Percentiles rank a stretch among this genome's conserved stretches.
Evolutionary conservation across 371 early-diverging fungal species (phyloP).

Genomic region (Lichtheimia ramosa): DNA sequence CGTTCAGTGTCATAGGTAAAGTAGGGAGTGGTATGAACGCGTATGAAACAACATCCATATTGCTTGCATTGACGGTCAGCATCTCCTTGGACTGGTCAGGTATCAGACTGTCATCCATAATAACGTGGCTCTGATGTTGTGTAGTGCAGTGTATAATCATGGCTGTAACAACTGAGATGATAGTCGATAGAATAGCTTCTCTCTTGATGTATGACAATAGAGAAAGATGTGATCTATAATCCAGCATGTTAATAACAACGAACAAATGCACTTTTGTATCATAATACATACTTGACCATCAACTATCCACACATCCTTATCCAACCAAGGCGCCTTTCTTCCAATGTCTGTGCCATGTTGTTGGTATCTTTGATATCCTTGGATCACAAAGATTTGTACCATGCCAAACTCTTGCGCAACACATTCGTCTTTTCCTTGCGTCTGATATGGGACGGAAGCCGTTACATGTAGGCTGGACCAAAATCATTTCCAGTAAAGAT

Average conservation of each 20-base stretch:
- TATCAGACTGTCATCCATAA: background rate
- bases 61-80: conserved; percentile 10
- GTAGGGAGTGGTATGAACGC: too few relatives aligned
- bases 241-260: background rate
- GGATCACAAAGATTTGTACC: conserved; percentile 11
- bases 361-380: conserved; percentile 12
- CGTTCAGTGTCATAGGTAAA: too few relatives aligned
- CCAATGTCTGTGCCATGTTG: conserved; percentile 6
- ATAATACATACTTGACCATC: conserved; percentile 54
- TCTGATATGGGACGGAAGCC: conserved; percentile 7
- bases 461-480: too few relatives aligned
- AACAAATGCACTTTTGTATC: background rate
- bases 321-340: conserved; percentile 28
- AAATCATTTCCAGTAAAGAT: too few relatives aligned
- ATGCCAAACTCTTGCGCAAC: conserved; percentile 20
- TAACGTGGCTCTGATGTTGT: conserved; percentile 5
- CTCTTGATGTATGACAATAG: conserved; percentile 37
- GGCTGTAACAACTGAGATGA: conserved; percentile 51
- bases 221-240: conserved; percentile 41
- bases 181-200: conserved; percentile 55
- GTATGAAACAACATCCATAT: too few relatives aligned
- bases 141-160: conserved; percentile 46
- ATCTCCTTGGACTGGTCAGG: background rate
- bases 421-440: conserved; percentile 12
- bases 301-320: conserved; percentile 61